These are phyloP conservation scores for Ceratobasidium theobromae DNA, from an alignment of 1,284 basidiomycete species.

Conservation along the genomic window DNA sequence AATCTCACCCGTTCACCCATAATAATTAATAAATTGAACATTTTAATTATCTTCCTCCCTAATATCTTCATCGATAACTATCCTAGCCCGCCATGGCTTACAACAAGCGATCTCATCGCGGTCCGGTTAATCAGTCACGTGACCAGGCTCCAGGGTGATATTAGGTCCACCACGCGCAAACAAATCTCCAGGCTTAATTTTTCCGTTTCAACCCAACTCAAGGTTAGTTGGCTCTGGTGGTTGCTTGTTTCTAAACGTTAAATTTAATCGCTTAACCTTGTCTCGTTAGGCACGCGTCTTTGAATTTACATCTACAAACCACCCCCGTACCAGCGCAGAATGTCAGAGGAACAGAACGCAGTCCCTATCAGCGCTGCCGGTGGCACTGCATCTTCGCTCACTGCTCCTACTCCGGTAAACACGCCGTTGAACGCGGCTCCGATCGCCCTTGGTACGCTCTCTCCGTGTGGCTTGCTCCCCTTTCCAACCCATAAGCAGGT, in stretches of 20 bases:
- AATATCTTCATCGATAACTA: not conserved
- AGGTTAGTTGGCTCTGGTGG: not conserved
- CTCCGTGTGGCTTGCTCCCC: not conserved
- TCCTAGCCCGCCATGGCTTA: not conserved
- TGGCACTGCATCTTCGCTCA: not conserved
- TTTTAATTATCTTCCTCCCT: not conserved
- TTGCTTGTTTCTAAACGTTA: not conserved
- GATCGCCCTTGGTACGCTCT: slow-evolving; percentile 60
- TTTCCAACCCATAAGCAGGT: slow-evolving; percentile 34
- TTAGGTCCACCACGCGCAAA: slow-evolving; percentile 21
- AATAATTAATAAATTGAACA: not conserved
- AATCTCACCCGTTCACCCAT: not conserved
- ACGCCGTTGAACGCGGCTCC: slow-evolving; percentile 72
- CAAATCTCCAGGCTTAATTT: slow-evolving; percentile 25
- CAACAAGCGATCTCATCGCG: not conserved
- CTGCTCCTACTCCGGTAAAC: slow-evolving; percentile 78
- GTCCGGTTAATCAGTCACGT: not conserved
- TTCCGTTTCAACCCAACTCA: slow-evolving; percentile 12
- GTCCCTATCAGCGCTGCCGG: slow-evolving; percentile 28
- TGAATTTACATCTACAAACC: not conserved
- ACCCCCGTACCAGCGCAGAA: not conserved
- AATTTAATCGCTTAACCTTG: not conserved
- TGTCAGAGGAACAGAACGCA: slow-evolving; percentile 9
- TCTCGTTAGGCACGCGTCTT: not conserved
- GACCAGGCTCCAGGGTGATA: slow-evolving; percentile 30